Percentiles rank a stretch among this genome's conserved stretches.
Conservation (phyloP, 257 asterid genomes). For the Striga asiatica region DNA sequence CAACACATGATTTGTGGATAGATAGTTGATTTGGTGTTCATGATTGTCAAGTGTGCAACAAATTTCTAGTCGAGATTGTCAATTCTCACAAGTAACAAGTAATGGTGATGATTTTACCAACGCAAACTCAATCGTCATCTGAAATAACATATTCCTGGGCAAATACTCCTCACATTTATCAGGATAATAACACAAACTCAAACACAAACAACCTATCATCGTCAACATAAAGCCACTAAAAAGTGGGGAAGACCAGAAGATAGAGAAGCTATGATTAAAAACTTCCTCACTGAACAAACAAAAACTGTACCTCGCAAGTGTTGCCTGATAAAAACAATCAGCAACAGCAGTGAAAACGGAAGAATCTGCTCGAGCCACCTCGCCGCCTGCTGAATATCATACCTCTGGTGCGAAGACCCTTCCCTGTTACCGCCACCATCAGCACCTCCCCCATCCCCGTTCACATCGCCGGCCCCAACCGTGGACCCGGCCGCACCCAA, state of each 20-base stretch:
- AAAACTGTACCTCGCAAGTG: slow-evolving; percentile 96
- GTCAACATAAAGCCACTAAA: neutral
- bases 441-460: slow-evolving; percentile 12
- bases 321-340: slow-evolving; percentile 87
- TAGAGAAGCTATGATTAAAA: too few relatives aligned
- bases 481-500: slow-evolving; percentile 25
- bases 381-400: slow-evolving; percentile 74
- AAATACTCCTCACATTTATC: too few relatives aligned
- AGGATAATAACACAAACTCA: neutral
- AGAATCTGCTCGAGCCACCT: slow-evolving; percentile 89
- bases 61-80: too few relatives aligned
- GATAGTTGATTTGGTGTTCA: neutral
- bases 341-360: slow-evolving; percentile 67
- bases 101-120: too few relatives aligned
- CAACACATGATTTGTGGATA: neutral
- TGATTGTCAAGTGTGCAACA: too few relatives aligned
- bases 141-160: too few relatives aligned
- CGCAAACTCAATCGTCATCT: too few relatives aligned
- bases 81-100: too few relatives aligned
- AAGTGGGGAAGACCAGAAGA: neutral
- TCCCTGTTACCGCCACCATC: slow-evolving; percentile 22
- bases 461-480: slow-evolving; percentile 23
- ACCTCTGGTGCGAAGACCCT: slow-evolving; percentile 50
- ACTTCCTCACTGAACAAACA: too few relatives aligned
- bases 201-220: neutral